Base-by-base conservation (phyloP, 805 yeast genomes). In the Kuraishia borneana region DNA sequence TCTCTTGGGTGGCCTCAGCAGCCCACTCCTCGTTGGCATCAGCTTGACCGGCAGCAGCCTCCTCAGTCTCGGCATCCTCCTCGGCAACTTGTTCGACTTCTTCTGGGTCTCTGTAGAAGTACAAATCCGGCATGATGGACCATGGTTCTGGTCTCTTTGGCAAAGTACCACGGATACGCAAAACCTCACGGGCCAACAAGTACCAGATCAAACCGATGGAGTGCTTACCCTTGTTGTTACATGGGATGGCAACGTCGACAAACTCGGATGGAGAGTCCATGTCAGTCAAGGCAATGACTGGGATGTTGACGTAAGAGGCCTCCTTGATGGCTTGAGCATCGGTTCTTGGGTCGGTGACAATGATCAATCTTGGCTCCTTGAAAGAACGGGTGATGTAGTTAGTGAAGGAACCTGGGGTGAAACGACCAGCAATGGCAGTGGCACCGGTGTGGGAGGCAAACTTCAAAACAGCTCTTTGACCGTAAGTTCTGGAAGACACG, bases 61-160 rank as follows among this genome's bases (percentile, higher is more conserved):
- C 76, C 49, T 67, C 71, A 56, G 70, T 80, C 60, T 75, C 83
- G 54, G 73, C 74, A 53, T 66, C 73, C 52, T 69, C 75, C 56
- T 71, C 82, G 46, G 64, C 65, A 49, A 68, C 71, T 45, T 71
- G 71, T 58, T 75, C 76, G 68, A 83, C 82, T 73, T 92, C 99
- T 76, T 89, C 97, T 63, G 99, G 98, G 76, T 92, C 96, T 81
- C 99, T 92, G 96, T 92, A 92, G 88, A 92, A 92, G 88, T 88
- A 92, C 69, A 92, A 80, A 76, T 92, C 99, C 68, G 97, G 97
- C 98, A 92, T 92, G 65, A 92, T 92, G 54, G 94, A 73, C 99
- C 99, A 92, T 68, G 83, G 80, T 68, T 92, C 84, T 53, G 83
- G 63, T 79, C 99, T 87, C 84, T 83, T 82, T 63, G 94, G 87